Conservation (phyloP, 257 asterid genomes). For the Orobanche coerulescens region DNA sequence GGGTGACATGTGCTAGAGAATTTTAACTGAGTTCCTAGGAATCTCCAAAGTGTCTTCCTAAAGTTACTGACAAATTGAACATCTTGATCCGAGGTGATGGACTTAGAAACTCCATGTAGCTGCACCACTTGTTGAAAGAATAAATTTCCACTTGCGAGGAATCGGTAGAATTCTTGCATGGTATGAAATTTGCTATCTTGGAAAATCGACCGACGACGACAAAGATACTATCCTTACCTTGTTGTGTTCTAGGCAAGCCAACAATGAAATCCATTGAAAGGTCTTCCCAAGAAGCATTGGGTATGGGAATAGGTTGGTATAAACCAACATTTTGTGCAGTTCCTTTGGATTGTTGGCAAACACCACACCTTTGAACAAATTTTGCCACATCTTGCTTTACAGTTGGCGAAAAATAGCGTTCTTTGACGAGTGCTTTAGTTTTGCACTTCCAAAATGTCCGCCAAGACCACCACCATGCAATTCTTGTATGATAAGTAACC, state of each 20-base stretch:
- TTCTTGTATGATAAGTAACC: too few species aligned
- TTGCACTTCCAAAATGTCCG: too few species aligned
- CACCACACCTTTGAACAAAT: constrained; percentile 6
- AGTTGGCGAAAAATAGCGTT: not conserved
- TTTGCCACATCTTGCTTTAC: not conserved
- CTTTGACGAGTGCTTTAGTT: not conserved
- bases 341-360: not conserved
- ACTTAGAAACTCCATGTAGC: not conserved
- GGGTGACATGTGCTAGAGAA: constrained; percentile 10
- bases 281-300: not conserved
- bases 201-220: constrained; percentile 1
- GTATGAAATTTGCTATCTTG: not conserved
- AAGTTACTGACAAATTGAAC: not conserved
- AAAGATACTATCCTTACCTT: not conserved
- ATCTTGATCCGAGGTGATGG: too few species aligned
- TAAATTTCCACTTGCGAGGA: not conserved
- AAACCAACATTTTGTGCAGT: not conserved
- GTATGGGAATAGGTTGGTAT: not conserved
- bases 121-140: not conserved
- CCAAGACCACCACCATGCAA: too few species aligned
- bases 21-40: not conserved
- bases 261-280: constrained; percentile 7
- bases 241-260: not conserved
- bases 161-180: not conserved
- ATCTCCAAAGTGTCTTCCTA: not conserved